Base-by-base conservation (phyloP, 371 early-diverging fungal genomes). In the Mucor racemosus region DNA sequence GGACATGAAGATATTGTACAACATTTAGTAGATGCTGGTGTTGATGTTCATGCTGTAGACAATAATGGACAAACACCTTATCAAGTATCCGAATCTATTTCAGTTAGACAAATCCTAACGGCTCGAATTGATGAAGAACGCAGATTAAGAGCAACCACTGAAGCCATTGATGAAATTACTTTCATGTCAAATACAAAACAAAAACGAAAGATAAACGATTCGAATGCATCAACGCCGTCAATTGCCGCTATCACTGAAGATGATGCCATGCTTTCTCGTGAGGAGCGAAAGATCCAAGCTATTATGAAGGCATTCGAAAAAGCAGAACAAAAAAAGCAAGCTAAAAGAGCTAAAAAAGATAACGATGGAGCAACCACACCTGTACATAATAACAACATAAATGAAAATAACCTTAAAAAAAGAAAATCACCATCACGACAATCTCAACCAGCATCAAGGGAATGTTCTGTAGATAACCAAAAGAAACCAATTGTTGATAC, bases 11-110 rank as follows among this genome's bases (percentile, higher is more conserved):
- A 85, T 15, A 85, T 94, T 11, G 92, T 90, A 1, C 76, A 80
- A 13, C 76, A 84, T 40, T 68, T 95, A n/a, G 73, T 94, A 7
- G 80, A 78, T 19, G 74, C 81, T 48, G 91, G 91, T 41, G 92
- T 92, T 1, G 89, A 91, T 68, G 79, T 86, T 0, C 75, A 81
- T 39, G 65, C 74, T 41, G 73, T 75, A 62, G 87, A 90, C 66
- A 66, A 75, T 6, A 77, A 81, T 21, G 85, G 81, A 1, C 75
- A 87, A 36, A 86, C 79, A 10, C 79, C 91, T 0, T 82, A 81
- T 60, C 81, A 87, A 60, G 84, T 91, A 31, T 71, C 88, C 2
- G 76, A 76, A 11, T 71, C 68, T 7, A 66, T 63, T 1, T 40
- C 44, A 4, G 60, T 74, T 10, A 68, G 77, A 40, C 79, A 76